Evolutionary conservation across 2,329 filamentous ascomycete species (phyloP), one percentile per base, ranked within the genome.

Genomic region (Beauveria sp.): DNA sequence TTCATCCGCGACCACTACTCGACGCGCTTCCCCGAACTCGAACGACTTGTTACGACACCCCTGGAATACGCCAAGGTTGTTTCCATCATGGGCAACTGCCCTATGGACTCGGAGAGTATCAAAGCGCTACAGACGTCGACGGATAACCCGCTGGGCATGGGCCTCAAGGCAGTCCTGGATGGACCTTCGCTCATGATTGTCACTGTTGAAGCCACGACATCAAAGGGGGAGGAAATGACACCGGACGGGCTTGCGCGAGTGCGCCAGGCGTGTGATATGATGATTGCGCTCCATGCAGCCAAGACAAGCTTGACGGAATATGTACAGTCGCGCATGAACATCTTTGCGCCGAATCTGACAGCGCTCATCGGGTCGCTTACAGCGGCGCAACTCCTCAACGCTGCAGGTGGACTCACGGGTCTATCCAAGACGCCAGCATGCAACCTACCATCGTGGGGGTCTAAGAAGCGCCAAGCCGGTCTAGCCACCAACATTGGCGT

Each of bases 1-100:
- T 96, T 91, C 73, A 91, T 97, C 63, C 86, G 93, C 69, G 94
- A 99, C 70, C 91, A 97, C 75, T 99, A 99, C 77, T 96, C 92
- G 10, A 83, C 89, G 20, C 86, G 93, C 63, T 99, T 97, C 69
- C 93, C 94, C 0, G 93, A 97, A 74, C 84, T 99, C 46, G 94
- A 99, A 73, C 83, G 83, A 22, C 84, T 99, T 40, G 88, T 99
- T 63, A 91, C 90, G 61, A 96, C 93, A 68, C 92, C 94, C 1
- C 82, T 97, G 55, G 91, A 97, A 71, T 99, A 97, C 76, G 92
- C 93, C 30, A 96, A 96, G 77, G 91, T 94, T 0, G 94, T 97
- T 9, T 87, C 91, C 3, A 96, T 97, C 65, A 84, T 99, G 64
- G 89, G 91, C 67, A 97, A 97, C 76, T 91, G 91, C 0, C 92